Base-by-base conservation (phyloP, 2,329 filamentous ascomycete genomes). In the Colletotrichum tropicicola region DNA sequence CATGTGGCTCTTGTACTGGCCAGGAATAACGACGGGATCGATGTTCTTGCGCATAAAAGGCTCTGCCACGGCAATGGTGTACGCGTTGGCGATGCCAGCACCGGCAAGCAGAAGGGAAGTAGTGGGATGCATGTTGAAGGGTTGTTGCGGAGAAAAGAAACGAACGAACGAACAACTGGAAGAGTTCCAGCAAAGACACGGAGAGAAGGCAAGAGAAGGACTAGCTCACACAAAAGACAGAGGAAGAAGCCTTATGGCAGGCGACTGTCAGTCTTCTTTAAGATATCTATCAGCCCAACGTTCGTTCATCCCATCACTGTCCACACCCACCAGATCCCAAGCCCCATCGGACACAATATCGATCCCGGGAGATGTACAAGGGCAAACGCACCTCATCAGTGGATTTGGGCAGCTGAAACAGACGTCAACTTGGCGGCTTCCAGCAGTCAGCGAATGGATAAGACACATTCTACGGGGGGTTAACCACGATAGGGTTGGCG, bases 21-120 rank as follows among this genome's bases (percentile, higher is more conserved):
- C 73, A 1, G 75, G 74, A 21, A 71, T 72, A 6, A 75, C 70
- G 23, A 77, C 73, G 0, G 73, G 75, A 35, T 77, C 72, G 25
- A 77, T 73, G 55, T 75, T 77, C 67, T 77, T 77, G 62, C 70
- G 64, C 70, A 76, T 73, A 17, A 76, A 73, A 28, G 69, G 72
- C 12, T 55, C 55, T 23, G 68, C 62, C 25, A 59, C 58, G 41
- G 67, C 65, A 32, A 70, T 65, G n/a, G 71, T 73, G 65, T 73
- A 73, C 8, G 71, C 70, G 13, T 65, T 54, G 43, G 65, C 65
- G 60, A 60, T 55, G 55, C 59, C 49, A 66, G 49, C 53, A 49
- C 67, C 53, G 35, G 56, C 65, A 39, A 67, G 54, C 28, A 67
- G 19, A 25, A 57, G 52, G n/a, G 55, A 41, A 30, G 44, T n/a